A percentile compares a stretch with the other conserved stretches of the same genome.
Evolutionary conservation across 768 basidiomycete genomes (phyloP).

Genomic region (Grammothele lineata): DNA sequence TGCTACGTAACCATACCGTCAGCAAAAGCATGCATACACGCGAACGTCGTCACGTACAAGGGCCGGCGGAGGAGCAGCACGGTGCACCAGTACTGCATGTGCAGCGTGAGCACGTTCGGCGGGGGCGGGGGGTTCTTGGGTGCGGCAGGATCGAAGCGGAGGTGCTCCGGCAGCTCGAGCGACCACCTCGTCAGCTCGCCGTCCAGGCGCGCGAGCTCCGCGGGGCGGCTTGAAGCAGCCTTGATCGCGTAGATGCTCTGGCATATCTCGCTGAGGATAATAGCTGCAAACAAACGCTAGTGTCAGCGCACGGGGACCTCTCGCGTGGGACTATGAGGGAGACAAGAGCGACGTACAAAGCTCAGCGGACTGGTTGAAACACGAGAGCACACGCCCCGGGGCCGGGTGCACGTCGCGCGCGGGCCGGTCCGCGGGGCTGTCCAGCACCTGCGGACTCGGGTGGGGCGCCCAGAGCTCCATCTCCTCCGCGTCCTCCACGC

Average conservation of each 20-base stretch:
- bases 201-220: constrained; percentile 55
- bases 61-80: constrained; percentile 72
- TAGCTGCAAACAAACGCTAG: constrained; percentile 50
- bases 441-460: constrained; percentile 30
- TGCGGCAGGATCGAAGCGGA: constrained; percentile 56
- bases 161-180: constrained; percentile 60
- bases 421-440: constrained; percentile 21
- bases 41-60: constrained; percentile 54
- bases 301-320: no score
- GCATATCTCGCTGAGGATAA: constrained; percentile 63
- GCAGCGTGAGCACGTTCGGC: constrained; percentile 68
- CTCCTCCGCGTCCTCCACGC: constrained; percentile 66
- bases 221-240: constrained; percentile 49
- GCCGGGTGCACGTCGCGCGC: constrained; percentile 26
- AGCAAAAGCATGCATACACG: background rate
- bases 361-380: constrained; percentile 68
- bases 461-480: constrained; percentile 49
- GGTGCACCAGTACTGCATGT: constrained; percentile 87
- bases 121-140: constrained; percentile 40
- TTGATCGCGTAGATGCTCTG: constrained; percentile 70
- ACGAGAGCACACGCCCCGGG: constrained; percentile 57
- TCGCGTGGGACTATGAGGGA: no score
- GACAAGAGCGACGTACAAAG: constrained; percentile 49
- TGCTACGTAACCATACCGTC: constrained; percentile 19
- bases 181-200: constrained; percentile 71